A percentile compares a stretch with the other conserved stretches of the same genome.
Evolutionary conservation across 345 rosid species (phyloP).

Genomic region (Gossypium australe): DNA sequence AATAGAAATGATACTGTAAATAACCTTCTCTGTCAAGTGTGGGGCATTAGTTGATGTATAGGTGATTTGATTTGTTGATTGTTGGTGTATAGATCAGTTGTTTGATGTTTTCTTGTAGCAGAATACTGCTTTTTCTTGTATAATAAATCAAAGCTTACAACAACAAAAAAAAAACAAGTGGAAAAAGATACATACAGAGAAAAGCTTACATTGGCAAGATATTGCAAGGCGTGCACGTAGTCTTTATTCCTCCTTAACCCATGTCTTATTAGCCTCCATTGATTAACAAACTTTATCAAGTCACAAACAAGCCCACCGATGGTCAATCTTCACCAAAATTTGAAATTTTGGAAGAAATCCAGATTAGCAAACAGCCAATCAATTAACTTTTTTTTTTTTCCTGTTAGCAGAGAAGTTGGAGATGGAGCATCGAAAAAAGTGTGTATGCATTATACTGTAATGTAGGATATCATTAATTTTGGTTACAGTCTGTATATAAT

Average conservation of each 20-base stretch:
- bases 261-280: constrained; percentile 86
- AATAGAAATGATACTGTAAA: too few species aligned
- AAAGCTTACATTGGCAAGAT: constrained; percentile 79
- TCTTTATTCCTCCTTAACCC: constrained; percentile 86
- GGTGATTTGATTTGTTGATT: too few species aligned
- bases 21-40: too few species aligned
- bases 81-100: too few species aligned
- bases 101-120: too few species aligned
- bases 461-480: not conserved
- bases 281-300: constrained; percentile 20
- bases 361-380: not conserved
- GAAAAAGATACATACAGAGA: not conserved
- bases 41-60: too few species aligned
- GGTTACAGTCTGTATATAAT: not conserved
- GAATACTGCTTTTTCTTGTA: too few species aligned
- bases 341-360: constrained; percentile 13
- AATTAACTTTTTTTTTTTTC: not conserved
- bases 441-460: not conserved
- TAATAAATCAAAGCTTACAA: too few species aligned
- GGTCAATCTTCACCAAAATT: not conserved
- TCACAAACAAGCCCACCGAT: not conserved
- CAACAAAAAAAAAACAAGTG: too few species aligned
- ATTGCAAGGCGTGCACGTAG: constrained; percentile 79
- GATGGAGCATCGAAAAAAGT: constrained; percentile 12
- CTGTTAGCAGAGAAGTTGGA: not conserved